Conservation (phyloP, 1,284 basidiomycete species). For the Fomitopsis schrenkii region DNA sequence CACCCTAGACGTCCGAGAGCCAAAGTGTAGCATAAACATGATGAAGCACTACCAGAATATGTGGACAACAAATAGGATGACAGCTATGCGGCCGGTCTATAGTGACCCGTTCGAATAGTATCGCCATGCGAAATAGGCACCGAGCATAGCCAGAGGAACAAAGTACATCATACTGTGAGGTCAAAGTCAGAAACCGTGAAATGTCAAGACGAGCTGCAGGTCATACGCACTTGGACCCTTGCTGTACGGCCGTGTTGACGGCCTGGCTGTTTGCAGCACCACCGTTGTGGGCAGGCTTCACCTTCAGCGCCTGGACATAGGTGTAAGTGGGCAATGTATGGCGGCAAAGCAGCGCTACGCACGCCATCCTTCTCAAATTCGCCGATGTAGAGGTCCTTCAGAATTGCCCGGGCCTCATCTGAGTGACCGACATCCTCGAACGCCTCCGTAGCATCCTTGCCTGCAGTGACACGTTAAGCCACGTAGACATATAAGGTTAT, state of each 20-base stretch:
- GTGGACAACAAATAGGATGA: conserved; percentile 7
- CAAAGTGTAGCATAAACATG: conserved; percentile 3
- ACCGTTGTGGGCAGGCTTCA: conserved; percentile 37
- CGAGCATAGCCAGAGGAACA: conserved; percentile 68
- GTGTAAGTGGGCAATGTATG: not conserved
- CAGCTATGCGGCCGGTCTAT: conserved; percentile 10
- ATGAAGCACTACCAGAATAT: conserved; percentile 3
- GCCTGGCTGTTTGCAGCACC: conserved; percentile 29
- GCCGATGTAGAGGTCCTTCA: conserved; percentile 76
- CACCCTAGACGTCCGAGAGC: not conserved
- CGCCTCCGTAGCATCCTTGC: conserved; percentile 94
- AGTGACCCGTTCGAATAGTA: conserved; percentile 53
- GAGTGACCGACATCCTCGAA: conserved; percentile 99
- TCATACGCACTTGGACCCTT: conserved; percentile 62
- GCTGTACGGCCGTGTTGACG: conserved; percentile 51
- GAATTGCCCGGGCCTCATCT: conserved; percentile 91
- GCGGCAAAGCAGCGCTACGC: conserved; percentile 26
- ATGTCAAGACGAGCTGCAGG: not conserved
- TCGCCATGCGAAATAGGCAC: conserved; percentile 80
- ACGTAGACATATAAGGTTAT: not conserved
- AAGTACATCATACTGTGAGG: conserved; percentile 68
- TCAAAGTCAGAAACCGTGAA: conserved; percentile 6
- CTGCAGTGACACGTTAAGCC: conserved; percentile 31
- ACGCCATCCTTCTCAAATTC: conserved; percentile 72
- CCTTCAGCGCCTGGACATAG: conserved; percentile 38